Conservation (phyloP, 2,329 filamentous ascomycete genomes). For the Neospermospora avenae region DNA sequence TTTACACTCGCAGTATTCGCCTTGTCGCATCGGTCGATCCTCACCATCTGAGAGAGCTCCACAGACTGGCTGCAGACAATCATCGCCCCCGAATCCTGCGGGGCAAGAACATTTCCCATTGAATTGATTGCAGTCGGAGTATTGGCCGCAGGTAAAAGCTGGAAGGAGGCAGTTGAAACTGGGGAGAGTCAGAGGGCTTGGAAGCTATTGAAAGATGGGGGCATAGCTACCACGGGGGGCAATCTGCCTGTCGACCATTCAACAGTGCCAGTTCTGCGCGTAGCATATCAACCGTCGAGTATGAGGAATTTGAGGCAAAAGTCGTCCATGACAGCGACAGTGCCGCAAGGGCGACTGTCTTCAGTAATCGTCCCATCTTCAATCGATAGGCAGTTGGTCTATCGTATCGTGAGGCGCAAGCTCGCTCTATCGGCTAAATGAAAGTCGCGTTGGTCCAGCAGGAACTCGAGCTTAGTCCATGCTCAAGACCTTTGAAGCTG, state of each 20-base stretch:
- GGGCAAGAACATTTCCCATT: conserved; percentile 94
- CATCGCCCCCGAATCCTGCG: conserved; percentile 87
- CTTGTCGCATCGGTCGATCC: conserved; percentile 71
- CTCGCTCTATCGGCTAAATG: conserved; percentile 18
- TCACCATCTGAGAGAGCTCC: conserved; percentile 80
- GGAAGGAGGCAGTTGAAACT: conserved; percentile 98
- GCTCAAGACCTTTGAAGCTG: not conserved
- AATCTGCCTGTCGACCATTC: conserved; percentile 70
- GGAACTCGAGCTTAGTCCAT: conserved; percentile 6
- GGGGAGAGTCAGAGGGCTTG: conserved; percentile 18
- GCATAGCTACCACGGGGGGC: conserved; percentile 67
- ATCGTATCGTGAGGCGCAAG: conserved; percentile 12
- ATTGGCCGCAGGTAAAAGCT: conserved; percentile 88
- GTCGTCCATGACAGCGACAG: conserved; percentile 42
- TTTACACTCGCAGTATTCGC: conserved; percentile 75
- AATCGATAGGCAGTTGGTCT: not conserved
- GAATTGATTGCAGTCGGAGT: conserved; percentile 79
- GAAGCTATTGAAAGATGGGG: not conserved
- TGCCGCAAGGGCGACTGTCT: conserved; percentile 26
- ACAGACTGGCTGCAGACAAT: conserved; percentile 88
- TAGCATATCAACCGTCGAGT: conserved; percentile 57
- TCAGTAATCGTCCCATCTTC: conserved; percentile 28
- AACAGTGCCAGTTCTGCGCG: conserved; percentile 67
- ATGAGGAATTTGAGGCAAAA: conserved; percentile 46
- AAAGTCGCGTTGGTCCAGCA: conserved; percentile 2